Percentiles rank a stretch among this genome's conserved stretches.
Conservation (phyloP, 208 protist species). For the Trypanosoma brucei region DNA sequence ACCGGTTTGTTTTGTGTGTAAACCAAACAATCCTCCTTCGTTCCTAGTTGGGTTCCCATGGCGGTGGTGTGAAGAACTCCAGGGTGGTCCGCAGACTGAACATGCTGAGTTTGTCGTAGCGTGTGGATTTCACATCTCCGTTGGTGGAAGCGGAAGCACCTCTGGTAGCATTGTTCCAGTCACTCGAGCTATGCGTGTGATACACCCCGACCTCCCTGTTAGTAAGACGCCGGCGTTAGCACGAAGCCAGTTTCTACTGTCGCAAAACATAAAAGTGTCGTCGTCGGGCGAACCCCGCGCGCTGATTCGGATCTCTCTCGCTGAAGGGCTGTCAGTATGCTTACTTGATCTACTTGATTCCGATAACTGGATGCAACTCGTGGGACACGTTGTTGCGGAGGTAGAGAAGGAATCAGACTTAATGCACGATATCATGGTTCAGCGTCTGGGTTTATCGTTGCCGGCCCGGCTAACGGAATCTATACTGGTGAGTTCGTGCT, state of each 20-base stretch:
- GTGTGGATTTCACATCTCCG: constrained; percentile 45
- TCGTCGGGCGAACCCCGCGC: constrained; percentile 25
- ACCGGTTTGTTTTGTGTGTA: constrained; percentile 31
- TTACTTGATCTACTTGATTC: constrained; percentile 79
- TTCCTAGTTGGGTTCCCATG: constrained; percentile 56
- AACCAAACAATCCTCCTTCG: constrained; percentile 13
- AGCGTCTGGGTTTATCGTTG: constrained; percentile 62
- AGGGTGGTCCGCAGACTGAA: constrained; percentile 60
- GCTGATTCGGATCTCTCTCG: constrained; percentile 52
- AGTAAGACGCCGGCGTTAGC: constrained; percentile 42
- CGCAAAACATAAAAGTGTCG: constrained; percentile 31
- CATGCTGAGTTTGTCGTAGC: constrained; percentile 54
- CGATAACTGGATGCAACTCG: constrained; percentile 59
- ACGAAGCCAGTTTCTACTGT: constrained; percentile 48
- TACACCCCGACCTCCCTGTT: constrained; percentile 47
- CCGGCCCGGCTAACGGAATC: constrained; percentile 57
- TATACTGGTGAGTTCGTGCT: constrained; percentile 61
- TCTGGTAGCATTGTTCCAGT: constrained; percentile 7
- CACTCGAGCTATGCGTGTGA: constrained; percentile 48
- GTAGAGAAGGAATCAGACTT: constrained; percentile 67
- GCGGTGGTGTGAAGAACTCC: constrained; percentile 64
- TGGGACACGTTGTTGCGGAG: constrained; percentile 54
- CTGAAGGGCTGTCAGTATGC: constrained; percentile 38
- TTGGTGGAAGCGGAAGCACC: constrained; percentile 3
- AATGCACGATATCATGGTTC: constrained; percentile 71